phyloP scores from a whole-genome alignment of 1,284 basidiomycete genomes.

The Ustilago sp. region DNA sequence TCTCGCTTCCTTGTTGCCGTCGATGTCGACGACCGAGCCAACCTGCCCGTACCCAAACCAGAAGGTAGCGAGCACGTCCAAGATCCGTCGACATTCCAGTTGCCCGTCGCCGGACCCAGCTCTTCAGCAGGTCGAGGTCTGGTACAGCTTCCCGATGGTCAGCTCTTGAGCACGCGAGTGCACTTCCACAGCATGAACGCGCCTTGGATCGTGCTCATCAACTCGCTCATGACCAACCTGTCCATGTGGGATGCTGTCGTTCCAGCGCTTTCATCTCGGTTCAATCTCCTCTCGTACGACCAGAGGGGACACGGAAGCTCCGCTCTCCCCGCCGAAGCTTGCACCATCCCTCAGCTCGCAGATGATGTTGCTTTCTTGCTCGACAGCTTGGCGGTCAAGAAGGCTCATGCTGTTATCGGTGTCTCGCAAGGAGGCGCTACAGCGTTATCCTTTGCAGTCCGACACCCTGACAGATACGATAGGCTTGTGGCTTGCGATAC shows the following conservation, averaged over 20 bases:
- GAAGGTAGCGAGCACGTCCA: constrained; percentile 49
- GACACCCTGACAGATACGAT: constrained; percentile 65
- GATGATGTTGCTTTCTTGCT: constrained; percentile 70
- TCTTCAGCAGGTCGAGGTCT: constrained; percentile 55
- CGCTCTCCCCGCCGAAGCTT: constrained; percentile 66
- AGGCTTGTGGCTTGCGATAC: constrained; percentile 71
- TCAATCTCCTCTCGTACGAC: constrained; percentile 71
- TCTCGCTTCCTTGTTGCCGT: constrained; percentile 71
- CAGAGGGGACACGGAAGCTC: constrained; percentile 71
- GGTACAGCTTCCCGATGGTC: constrained; percentile 52
- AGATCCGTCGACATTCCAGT: constrained; percentile 22
- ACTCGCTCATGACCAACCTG: constrained; percentile 71
- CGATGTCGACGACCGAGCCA: constrained; percentile 70
- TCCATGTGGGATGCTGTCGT: constrained; percentile 71
- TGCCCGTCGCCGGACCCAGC: constrained; percentile 26
- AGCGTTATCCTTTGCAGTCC: constrained; percentile 69
- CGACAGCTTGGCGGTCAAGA: constrained; percentile 64
- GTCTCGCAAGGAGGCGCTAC: constrained; percentile 72
- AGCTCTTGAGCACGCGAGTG: constrained; percentile 54
- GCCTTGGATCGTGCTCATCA: constrained; percentile 70
- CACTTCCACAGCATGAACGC: constrained; percentile 60
- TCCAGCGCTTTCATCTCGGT: constrained; percentile 65
- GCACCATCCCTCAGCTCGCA: constrained; percentile 70
- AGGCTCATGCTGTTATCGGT: constrained; percentile 69
- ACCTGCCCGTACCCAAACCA: constrained; percentile 66